Base-by-base conservation (phyloP, 129 eudicot genomes). In the Kitagawia praeruptora region DNA sequence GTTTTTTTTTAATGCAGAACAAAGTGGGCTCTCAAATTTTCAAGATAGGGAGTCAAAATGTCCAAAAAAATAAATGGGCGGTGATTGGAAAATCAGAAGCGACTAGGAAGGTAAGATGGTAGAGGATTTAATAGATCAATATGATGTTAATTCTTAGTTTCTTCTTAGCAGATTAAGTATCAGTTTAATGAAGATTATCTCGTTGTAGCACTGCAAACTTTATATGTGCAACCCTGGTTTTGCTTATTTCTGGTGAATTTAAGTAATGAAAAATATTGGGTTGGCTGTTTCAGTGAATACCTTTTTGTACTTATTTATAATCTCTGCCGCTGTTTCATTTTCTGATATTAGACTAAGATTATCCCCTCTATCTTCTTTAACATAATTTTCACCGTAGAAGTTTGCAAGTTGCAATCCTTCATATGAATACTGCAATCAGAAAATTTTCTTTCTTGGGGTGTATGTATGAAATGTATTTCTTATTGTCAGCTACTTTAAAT, bases 21-120 rank as follows among this genome's bases (percentile, higher is more conserved):
- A 90, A 90, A 83, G 15, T 92, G 85, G 89, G 90, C 70, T 81
- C 91, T 64, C 38, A 88, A 0, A 76, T 89, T 74, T 89, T 82
- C 79, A 85, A 84, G 84, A 90, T 92, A 70, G 98, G 98, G 70
- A 38, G 79, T 45, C 80, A 78, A 77, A 94, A 96, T 80, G 97
- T 95, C 15, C 87, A 84, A 70, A 92, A 92, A 77, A 96, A 96
- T 80, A 86, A 85, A 77, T 96, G 99, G 99, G 86, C 90, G 61
- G 97, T 87, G 85, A 86, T 89, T 83, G 94, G 84, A 72, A 92
- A 92, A 80, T 25, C 84, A 40, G 95, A 1, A 46, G 49, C 85
- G 10, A 81, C 89, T 45, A 86, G 89, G 80, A 92, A 96, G 97
- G 98, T 95, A 89, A 77, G 80, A 37, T 77, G 39, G n/a, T 80